Evolutionary conservation across 179 eudicot genomes (phyloP).

Genomic region (Silene coronaria): DNA sequence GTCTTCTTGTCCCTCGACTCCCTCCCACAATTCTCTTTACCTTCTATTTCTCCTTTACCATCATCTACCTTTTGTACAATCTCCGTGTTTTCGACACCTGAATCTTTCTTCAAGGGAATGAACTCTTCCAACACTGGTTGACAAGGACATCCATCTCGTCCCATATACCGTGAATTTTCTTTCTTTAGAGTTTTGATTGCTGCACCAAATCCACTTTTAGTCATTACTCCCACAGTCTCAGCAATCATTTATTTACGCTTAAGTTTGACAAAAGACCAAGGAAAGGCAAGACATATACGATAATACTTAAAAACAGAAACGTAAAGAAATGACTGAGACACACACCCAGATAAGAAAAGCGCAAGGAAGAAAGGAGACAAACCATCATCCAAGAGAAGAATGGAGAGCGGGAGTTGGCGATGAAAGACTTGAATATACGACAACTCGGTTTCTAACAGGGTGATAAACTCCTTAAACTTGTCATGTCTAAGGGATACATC

Average conservation of each 20-base stretch:
- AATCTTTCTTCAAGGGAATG: slow-evolving; percentile 51
- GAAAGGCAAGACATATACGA: too few relatives aligned
- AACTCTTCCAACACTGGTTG: slow-evolving; percentile 64
- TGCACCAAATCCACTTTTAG: slow-evolving; percentile 26
- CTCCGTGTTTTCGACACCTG: slow-evolving; percentile 23
- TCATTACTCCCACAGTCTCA: background rate
- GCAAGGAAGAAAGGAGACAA: background rate
- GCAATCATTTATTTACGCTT: too few relatives aligned
- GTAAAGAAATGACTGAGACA: background rate
- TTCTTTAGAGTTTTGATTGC: slow-evolving; percentile 49
- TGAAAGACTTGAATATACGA: slow-evolving; percentile 54
- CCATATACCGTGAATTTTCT: slow-evolving; percentile 35
- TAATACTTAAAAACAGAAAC: background rate
- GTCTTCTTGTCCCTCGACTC: slow-evolving; percentile 63
- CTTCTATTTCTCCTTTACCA: slow-evolving; percentile 9
- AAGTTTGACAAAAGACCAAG: too few relatives aligned
- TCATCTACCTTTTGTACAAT: slow-evolving; percentile 1
- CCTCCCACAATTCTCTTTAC: slow-evolving; percentile 20
- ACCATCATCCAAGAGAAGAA: slow-evolving; percentile 63
- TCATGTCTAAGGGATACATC: slow-evolving; percentile 31
- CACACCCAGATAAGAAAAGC: background rate
- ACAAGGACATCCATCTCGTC: slow-evolving; percentile 38
- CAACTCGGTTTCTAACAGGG: slow-evolving; percentile 45
- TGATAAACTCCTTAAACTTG: slow-evolving; percentile 39
- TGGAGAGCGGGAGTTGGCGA: slow-evolving; percentile 61